A percentile compares a stretch with the other conserved stretches of the same genome.
Evolutionary conservation across 2,329 filamentous ascomycete species (phyloP).

Genomic region (Microdochium nivale): DNA sequence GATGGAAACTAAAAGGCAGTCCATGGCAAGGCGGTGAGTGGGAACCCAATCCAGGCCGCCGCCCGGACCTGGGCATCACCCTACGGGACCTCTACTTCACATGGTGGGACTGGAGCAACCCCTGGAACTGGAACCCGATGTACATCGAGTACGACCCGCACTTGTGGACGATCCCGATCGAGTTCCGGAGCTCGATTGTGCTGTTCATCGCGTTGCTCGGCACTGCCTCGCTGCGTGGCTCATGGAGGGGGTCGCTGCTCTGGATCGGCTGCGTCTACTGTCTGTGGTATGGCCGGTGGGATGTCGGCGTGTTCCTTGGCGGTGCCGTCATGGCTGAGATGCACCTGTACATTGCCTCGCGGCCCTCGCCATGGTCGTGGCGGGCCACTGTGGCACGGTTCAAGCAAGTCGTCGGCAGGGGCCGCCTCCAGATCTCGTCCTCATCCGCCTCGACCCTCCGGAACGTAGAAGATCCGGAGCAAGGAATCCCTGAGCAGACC

Average conservation of each 20-base stretch:
- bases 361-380: no score
- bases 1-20: slow-evolving; percentile 35
- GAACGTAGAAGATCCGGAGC: no score
- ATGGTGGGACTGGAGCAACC: slow-evolving; percentile 40
- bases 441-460: no score
- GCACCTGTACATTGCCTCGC: slow-evolving; percentile 31
- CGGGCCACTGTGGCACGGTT: no score
- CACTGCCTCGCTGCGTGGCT: slow-evolving; percentile 34
- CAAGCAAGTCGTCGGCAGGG: no score
- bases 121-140: slow-evolving; percentile 43
- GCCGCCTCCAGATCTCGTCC: no score
- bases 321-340: slow-evolving; percentile 48
- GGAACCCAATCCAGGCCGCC: slow-evolving; percentile 37
- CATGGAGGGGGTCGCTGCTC: slow-evolving; percentile 33
- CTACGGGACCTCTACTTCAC: slow-evolving; percentile 35
- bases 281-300: slow-evolving; percentile 41
- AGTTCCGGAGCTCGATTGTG: slow-evolving; percentile 49
- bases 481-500: no score
- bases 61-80: slow-evolving; percentile 25
- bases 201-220: slow-evolving; percentile 45
- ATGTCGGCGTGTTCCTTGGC: slow-evolving; percentile 44
- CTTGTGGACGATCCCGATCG: slow-evolving; percentile 55
- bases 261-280: slow-evolving; percentile 31
- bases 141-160: slow-evolving; percentile 47
- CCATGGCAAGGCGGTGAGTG: slow-evolving; percentile 34